phyloP scores from a whole-genome alignment of 2,329 filamentous ascomycete species.

The Hypoxylon sp. region DNA sequence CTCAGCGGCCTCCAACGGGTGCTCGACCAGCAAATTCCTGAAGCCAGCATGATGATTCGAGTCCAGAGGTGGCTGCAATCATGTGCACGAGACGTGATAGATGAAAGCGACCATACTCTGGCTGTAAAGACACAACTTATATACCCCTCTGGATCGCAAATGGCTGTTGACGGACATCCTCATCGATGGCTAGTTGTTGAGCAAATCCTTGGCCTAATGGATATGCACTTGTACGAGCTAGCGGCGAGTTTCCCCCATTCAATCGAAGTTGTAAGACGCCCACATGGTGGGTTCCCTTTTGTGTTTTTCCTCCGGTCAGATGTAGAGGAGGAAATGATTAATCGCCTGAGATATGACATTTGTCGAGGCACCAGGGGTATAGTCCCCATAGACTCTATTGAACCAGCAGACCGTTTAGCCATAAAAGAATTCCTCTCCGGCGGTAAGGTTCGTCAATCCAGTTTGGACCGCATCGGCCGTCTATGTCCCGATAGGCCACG shows the following conservation, averaged over 20 bases:
- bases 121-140: constrained; percentile 69
- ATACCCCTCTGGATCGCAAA: constrained; percentile 67
- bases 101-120: constrained; percentile 72
- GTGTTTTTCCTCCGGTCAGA: constrained; percentile 68
- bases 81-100: constrained; percentile 71
- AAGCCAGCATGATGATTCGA: constrained; percentile 64
- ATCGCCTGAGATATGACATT: constrained; percentile 59
- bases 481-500: constrained; percentile 56
- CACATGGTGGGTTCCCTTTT: constrained; percentile 65
- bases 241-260: constrained; percentile 56
- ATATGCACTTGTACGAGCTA: constrained; percentile 58
- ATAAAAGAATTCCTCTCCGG: constrained; percentile 52
- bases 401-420: constrained; percentile 51
- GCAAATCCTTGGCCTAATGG: constrained; percentile 59
- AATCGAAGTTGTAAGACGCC: constrained; percentile 63
- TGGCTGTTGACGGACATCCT: constrained; percentile 66
- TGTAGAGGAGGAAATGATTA: constrained; percentile 62
- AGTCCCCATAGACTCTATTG: constrained; percentile 52
- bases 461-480: constrained; percentile 47
- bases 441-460: constrained; percentile 43
- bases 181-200: constrained; percentile 65
- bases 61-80: constrained; percentile 66
- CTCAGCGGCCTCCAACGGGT: constrained; percentile 72
- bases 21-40: constrained; percentile 60
- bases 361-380: constrained; percentile 54